These are phyloP conservation scores for Boeremia exigua DNA, from an alignment of 2,329 filamentous ascomycete genomes.

Conservation along the genomic window DNA sequence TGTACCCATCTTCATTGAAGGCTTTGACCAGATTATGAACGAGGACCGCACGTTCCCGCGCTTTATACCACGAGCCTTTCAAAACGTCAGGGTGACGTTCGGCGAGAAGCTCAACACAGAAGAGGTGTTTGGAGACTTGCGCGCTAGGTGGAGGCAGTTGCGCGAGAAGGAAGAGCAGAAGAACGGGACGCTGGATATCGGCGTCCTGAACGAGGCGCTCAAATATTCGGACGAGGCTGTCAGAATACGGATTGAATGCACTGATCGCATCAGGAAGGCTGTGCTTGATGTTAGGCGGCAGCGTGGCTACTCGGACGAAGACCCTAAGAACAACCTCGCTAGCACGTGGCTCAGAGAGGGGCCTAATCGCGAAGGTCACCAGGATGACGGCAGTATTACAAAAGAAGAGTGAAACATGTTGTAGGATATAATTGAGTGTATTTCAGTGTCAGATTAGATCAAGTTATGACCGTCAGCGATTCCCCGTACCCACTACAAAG, in stretches of 20 bases:
- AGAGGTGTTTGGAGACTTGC: slow-evolving; percentile 76
- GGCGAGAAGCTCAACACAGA: slow-evolving; percentile 79
- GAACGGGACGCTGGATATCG: slow-evolving; percentile 54
- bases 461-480: slow-evolving; percentile 62
- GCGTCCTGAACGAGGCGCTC: slow-evolving; percentile 69
- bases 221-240: slow-evolving; percentile 77
- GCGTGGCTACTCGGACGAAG: slow-evolving; percentile 78
- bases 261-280: slow-evolving; percentile 76
- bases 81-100: slow-evolving; percentile 75
- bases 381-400: slow-evolving; percentile 66
- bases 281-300: slow-evolving; percentile 77
- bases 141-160: slow-evolving; percentile 75
- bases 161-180: slow-evolving; percentile 59
- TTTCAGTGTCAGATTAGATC: slow-evolving; percentile 62
- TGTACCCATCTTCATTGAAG: slow-evolving; percentile 93
- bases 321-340: slow-evolving; percentile 75
- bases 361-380: slow-evolving; percentile 60
- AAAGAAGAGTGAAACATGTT: slow-evolving; percentile 56
- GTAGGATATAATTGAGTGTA: slow-evolving; percentile 5
- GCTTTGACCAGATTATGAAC: slow-evolving; percentile 85
- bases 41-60: slow-evolving; percentile 80
- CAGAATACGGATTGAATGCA: slow-evolving; percentile 78
- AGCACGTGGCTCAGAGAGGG: slow-evolving; percentile 78
- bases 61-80: slow-evolving; percentile 77
- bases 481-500: slow-evolving; percentile 23